phyloP scores from a whole-genome alignment of 129 eudicot species.

The Arctium minus region DNA sequence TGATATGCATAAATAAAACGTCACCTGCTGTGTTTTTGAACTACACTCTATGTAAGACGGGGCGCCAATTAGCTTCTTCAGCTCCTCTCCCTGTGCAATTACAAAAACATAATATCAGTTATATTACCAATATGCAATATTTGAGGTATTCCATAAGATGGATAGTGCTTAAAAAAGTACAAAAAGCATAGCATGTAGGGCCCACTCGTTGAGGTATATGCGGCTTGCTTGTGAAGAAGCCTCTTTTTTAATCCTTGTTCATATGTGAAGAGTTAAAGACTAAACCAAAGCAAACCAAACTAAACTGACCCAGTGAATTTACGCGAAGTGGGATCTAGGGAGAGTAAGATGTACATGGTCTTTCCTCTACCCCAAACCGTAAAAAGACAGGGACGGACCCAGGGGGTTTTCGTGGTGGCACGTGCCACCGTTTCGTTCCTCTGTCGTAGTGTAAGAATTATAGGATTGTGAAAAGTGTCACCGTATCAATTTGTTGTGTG shows the following conservation, averaged over 20 bases:
- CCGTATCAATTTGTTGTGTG: too few species aligned
- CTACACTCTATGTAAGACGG: conserved; percentile 84
- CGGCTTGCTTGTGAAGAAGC: not conserved
- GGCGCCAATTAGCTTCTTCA: conserved; percentile 82
- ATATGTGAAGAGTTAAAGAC: not conserved
- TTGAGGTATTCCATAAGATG: not conserved
- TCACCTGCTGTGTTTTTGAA: conserved; percentile 92
- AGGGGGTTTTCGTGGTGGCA: too few species aligned
- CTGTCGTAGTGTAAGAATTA: too few species aligned
- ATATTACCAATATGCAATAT: not conserved
- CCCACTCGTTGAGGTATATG: not conserved
- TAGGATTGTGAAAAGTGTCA: too few species aligned
- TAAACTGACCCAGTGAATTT: not conserved
- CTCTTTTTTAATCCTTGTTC: not conserved
- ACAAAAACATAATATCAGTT: not conserved
- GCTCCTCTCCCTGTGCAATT: conserved; percentile 74
- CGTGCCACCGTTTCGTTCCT: too few species aligned
- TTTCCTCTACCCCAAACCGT: too few species aligned
- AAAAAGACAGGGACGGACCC: too few species aligned
- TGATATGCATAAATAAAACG: not conserved
- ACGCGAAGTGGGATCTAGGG: not conserved
- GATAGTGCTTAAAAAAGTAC: not conserved
- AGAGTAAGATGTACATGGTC: not conserved
- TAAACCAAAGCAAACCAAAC: too few species aligned
- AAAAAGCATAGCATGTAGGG: not conserved